These are phyloP conservation scores for Bruguiera parviflora DNA, from an alignment of 345 rosid genomes.

Conservation along the genomic window DNA sequence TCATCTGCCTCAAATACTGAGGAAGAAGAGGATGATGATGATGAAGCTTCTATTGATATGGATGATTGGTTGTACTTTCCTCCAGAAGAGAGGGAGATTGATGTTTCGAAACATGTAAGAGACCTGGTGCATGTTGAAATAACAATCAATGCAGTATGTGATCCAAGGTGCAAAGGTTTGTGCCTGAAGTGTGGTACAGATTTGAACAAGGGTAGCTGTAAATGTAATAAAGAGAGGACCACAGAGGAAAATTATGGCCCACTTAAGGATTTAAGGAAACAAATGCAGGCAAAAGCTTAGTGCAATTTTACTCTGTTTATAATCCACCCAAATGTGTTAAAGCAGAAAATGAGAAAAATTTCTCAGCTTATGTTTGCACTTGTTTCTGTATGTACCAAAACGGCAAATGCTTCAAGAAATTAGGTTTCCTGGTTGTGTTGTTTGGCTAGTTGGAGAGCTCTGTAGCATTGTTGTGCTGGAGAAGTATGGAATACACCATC, in stretches of 20 bases:
- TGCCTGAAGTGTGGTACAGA: conserved; percentile 78
- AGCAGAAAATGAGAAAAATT: too few species aligned
- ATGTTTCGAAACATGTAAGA: conserved; percentile 77
- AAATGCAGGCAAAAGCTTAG: conserved; percentile 48
- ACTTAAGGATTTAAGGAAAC: conserved; percentile 56
- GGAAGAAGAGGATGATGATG: conserved; percentile 35
- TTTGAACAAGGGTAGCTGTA: conserved; percentile 60
- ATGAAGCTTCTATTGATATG: conserved; percentile 63
- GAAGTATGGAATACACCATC: too few species aligned
- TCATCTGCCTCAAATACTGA: conserved; percentile 19
- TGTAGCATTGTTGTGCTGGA: too few species aligned
- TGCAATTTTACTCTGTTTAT: conserved; percentile 6
- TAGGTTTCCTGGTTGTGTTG: too few species aligned
- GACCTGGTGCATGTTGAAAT: conserved; percentile 82
- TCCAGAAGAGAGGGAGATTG: conserved; percentile 57
- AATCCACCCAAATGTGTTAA: too few species aligned
- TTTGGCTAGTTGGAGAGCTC: too few species aligned
- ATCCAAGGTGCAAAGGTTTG: conserved; percentile 69
- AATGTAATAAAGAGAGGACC: conserved; percentile 44
- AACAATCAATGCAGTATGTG: conserved; percentile 58
- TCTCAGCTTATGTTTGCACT: too few species aligned
- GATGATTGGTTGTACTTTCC: conserved; percentile 82
- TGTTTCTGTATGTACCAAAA: too few species aligned
- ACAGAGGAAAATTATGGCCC: conserved; percentile 56
- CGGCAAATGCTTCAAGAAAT: too few species aligned